These are phyloP conservation scores for Tuber umbilicatum DNA, from an alignment of 495 filamentous ascomycete species.

Conservation along the genomic window DNA sequence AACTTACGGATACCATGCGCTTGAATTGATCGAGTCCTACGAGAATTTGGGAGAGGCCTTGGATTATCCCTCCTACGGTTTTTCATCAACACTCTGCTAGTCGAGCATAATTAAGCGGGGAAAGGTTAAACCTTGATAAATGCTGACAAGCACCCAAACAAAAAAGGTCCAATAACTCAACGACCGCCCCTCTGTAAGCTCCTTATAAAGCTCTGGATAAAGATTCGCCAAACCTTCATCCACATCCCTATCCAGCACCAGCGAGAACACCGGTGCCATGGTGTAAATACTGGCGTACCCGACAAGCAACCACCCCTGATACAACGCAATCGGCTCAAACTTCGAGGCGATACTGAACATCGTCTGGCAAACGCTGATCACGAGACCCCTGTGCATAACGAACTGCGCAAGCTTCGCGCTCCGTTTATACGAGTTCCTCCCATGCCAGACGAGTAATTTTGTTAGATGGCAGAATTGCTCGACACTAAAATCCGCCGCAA, in stretches of 20 bases:
- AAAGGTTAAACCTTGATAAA: conserved; percentile 67
- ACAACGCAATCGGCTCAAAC: conserved; percentile 89
- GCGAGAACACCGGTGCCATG: conserved; percentile 83
- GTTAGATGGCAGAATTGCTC: conserved; percentile 93
- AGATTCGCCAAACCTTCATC: conserved; percentile 87
- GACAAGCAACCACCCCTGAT: conserved; percentile 88
- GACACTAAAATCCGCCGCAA: conserved; percentile 94
- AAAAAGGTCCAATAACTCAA: conserved; percentile 92
- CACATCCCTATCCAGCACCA: conserved; percentile 94
- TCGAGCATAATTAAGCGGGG: neutral
- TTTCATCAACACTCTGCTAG: neutral
- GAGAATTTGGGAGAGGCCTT: conserved; percentile 82
- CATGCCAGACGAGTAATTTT: conserved; percentile 96
- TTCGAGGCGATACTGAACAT: conserved; percentile 89
- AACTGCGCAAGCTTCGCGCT: conserved; percentile 94
- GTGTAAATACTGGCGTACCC: conserved; percentile 97
- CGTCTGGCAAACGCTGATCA: conserved; percentile 91
- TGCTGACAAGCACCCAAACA: conserved; percentile 88
- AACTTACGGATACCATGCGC: conserved; percentile 82
- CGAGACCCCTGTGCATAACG: conserved; percentile 93
- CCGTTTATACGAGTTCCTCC: conserved; percentile 92
- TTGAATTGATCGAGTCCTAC: conserved; percentile 57
- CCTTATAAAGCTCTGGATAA: conserved; percentile 96
- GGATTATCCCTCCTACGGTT: conserved; percentile 64
- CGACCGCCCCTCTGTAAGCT: conserved; percentile 75